phyloP scores from a whole-genome alignment of 805 yeast genomes.

The Spathaspora gorwiae region DNA sequence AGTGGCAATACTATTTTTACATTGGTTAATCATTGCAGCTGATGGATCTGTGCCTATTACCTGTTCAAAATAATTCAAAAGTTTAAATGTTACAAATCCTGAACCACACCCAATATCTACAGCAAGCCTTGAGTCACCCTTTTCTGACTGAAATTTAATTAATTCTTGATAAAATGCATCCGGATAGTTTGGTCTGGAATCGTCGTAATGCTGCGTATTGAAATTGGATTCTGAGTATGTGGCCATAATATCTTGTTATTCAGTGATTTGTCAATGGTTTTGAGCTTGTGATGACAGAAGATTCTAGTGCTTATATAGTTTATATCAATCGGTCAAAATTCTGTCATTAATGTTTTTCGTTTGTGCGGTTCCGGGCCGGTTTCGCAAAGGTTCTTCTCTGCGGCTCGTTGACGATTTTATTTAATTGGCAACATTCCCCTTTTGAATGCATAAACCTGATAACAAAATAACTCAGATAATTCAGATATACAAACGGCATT shows the following conservation, averaged over 20 bases:
- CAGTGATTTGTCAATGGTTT: too few relatives aligned
- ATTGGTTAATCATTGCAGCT: slow-evolving; percentile 17
- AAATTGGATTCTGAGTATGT: slow-evolving; percentile 54
- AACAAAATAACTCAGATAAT: too few relatives aligned
- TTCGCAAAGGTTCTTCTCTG: too few relatives aligned
- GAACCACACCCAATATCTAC: slow-evolving; percentile 81
- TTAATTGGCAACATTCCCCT: too few relatives aligned
- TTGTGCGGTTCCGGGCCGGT: too few relatives aligned
- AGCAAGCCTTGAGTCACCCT: slow-evolving; percentile 17
- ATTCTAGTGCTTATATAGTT: too few relatives aligned
- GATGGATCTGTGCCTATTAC: slow-evolving; percentile 58
- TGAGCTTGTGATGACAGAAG: too few relatives aligned
- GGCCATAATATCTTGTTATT: slow-evolving; percentile 41
- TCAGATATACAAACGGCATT: too few relatives aligned
- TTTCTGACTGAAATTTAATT: slow-evolving; percentile 11
- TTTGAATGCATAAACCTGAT: too few relatives aligned
- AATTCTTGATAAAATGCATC: slow-evolving; percentile 14
- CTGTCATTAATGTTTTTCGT: too few relatives aligned
- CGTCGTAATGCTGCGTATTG: slow-evolving; percentile 48
- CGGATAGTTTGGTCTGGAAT: slow-evolving; percentile 68
- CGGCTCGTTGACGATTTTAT: too few relatives aligned
- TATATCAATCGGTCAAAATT: too few relatives aligned
- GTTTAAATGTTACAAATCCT: slow-evolving; percentile 63
- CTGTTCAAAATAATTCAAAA: slow-evolving; percentile 40
- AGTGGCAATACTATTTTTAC: slow-evolving; percentile 12